These are phyloP conservation scores for Nidula niveotomentosa DNA, from an alignment of 1,284 basidiomycete species.

Conservation along the genomic window DNA sequence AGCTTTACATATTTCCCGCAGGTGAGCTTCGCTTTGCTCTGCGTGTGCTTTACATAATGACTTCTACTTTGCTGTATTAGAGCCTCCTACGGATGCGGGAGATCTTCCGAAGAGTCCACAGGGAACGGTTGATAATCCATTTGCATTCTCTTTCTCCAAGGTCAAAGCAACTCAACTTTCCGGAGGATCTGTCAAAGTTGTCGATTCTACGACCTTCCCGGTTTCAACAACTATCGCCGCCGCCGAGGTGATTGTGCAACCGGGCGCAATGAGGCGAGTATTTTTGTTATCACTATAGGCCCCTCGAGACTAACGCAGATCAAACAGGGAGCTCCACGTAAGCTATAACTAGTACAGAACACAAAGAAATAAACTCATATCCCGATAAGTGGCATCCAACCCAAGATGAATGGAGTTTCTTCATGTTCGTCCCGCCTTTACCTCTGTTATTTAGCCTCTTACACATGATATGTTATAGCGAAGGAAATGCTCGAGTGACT, in stretches of 20 bases:
- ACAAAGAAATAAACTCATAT: neutral
- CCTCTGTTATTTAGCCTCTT: slow-evolving; percentile 2
- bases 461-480: slow-evolving; percentile 27
- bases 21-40: slow-evolving; percentile 27
- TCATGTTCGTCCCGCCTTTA: slow-evolving; percentile 29
- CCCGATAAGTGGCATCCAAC: slow-evolving; percentile 68
- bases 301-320: slow-evolving; percentile 1
- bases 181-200: slow-evolving; percentile 66
- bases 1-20: slow-evolving; percentile 71
- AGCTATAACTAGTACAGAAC: slow-evolving; percentile 6
- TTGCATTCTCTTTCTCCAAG: slow-evolving; percentile 54
- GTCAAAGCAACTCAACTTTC: slow-evolving; percentile 44
- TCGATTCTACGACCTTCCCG: slow-evolving; percentile 53
- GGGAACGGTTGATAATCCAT: slow-evolving; percentile 51
- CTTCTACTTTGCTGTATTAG: neutral
- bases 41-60: slow-evolving; percentile 2
- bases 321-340: slow-evolving; percentile 42
- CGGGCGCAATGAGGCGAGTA: slow-evolving; percentile 60
- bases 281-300: slow-evolving; percentile 4
- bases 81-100: neutral
- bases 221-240: slow-evolving; percentile 60
- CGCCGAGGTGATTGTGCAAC: slow-evolving; percentile 67
- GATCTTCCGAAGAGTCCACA: slow-evolving; percentile 38
- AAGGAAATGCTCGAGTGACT: slow-evolving; percentile 59
- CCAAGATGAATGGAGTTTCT: slow-evolving; percentile 68